These are phyloP conservation scores for Xerocomus amazonicus DNA, from an alignment of 1,284 basidiomycete species.

Conservation along the genomic window DNA sequence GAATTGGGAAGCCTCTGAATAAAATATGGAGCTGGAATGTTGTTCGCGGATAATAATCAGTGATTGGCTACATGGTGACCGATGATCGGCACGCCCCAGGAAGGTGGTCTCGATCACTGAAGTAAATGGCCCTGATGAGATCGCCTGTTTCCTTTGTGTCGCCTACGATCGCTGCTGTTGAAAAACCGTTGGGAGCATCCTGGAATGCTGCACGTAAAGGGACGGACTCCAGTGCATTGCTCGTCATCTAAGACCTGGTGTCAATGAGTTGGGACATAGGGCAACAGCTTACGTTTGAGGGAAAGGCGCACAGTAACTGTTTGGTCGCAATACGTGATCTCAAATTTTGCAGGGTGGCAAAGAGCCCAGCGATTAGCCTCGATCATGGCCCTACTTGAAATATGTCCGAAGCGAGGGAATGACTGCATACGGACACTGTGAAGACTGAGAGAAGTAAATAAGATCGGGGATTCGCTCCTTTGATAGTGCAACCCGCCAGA, in stretches of 20 bases:
- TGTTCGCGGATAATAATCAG: slow-evolving; percentile 7
- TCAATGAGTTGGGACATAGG: slow-evolving; percentile 8
- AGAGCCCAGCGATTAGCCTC: slow-evolving; percentile 31
- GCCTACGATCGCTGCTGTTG: slow-evolving; percentile 35
- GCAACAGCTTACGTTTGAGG: slow-evolving; percentile 28
- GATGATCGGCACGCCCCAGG: slow-evolving; percentile 27
- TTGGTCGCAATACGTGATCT: slow-evolving; percentile 21
- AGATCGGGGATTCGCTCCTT: slow-evolving; percentile 12
- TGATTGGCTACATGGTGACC: slow-evolving; percentile 12
- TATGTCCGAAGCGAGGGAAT: slow-evolving; percentile 15
- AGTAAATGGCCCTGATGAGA: slow-evolving; percentile 23
- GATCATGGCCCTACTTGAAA: slow-evolving; percentile 34
- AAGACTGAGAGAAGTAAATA: background rate
- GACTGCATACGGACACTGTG: background rate
- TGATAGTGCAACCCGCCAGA: background rate
- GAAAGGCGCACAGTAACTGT: slow-evolving; percentile 34
- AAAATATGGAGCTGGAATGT: slow-evolving; percentile 4
- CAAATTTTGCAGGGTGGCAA: slow-evolving; percentile 24
- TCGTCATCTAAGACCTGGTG: slow-evolving; percentile 24
- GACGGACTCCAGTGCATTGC: slow-evolving; percentile 31
- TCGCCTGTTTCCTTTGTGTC: slow-evolving; percentile 34
- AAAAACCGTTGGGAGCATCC: slow-evolving; percentile 31
- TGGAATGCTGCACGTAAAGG: slow-evolving; percentile 22
- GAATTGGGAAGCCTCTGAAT: background rate
- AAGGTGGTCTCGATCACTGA: slow-evolving; percentile 16